Evolutionary conservation across 345 rosid genomes (phyloP).

Genomic region (Citrus mangshanensis): DNA sequence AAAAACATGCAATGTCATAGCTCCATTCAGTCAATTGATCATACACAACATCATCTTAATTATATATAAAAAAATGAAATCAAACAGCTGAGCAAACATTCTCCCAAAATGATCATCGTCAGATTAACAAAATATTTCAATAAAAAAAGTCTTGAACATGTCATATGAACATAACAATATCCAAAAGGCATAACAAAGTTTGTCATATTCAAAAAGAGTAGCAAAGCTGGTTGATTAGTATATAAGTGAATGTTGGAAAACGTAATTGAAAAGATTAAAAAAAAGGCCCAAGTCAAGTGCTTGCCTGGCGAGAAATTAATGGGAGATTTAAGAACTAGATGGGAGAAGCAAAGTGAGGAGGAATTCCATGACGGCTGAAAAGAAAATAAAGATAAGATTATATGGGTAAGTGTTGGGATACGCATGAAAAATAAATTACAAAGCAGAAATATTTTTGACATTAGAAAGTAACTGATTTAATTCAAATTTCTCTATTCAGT

Average conservation of each 20-base stretch:
- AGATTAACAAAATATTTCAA: neutral
- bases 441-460: accelerated
- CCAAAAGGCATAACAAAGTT: neutral
- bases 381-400: too few relatives aligned
- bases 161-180: neutral
- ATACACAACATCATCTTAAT: neutral
- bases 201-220: neutral
- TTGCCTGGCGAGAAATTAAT: slow-evolving; percentile 6
- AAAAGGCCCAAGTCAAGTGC: neutral
- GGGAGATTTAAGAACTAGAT: too few relatives aligned
- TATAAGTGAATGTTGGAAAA: too few relatives aligned
- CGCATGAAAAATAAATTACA: too few relatives aligned
- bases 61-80: neutral
- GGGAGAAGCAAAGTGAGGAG: too few relatives aligned
- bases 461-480: too few relatives aligned
- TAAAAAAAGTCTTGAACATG: neutral
- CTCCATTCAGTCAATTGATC: neutral
- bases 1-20: neutral
- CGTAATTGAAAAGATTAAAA: too few relatives aligned
- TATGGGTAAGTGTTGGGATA: too few relatives aligned
- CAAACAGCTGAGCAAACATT: neutral
- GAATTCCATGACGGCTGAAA: too few relatives aligned
- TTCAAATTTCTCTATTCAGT: too few relatives aligned
- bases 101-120: neutral
- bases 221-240: neutral